phyloP scores from a whole-genome alignment of 495 filamentous ascomycete species.

The Penicillium daleae region DNA sequence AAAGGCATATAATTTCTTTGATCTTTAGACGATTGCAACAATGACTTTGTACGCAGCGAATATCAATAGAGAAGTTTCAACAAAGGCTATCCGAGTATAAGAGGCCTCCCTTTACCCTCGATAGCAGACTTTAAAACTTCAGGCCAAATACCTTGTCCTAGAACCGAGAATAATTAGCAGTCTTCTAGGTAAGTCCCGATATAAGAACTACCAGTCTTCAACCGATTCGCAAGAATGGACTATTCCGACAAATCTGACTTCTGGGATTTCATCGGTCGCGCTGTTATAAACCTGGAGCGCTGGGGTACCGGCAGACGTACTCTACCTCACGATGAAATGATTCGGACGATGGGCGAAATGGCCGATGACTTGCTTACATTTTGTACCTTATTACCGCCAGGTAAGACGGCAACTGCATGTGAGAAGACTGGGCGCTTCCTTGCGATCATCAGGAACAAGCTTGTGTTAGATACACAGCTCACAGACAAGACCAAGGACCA shows the following conservation, averaged over 20 bases:
- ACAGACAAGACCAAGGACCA: background rate
- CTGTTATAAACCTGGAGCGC: background rate
- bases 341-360: background rate
- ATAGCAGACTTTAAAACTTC: too few relatives aligned
- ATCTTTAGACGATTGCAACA: background rate
- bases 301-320: background rate
- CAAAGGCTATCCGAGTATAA: background rate
- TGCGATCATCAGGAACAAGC: background rate
- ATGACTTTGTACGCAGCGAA: too few relatives aligned
- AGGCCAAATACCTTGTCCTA: too few relatives aligned
- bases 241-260: background rate
- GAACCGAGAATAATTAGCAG: background rate
- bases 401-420: background rate
- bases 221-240: background rate
- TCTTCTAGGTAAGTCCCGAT: background rate
- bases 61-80: too few relatives aligned
- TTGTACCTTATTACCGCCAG: background rate
- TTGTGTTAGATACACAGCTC: background rate
- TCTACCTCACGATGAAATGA: background rate
- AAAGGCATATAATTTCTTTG: background rate
- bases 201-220: too few relatives aligned
- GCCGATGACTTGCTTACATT: background rate
- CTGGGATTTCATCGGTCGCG: background rate
- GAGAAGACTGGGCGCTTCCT: background rate
- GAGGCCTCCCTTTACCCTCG: background rate